Evolutionary conservation across 768 basidiomycete genomes (phyloP).

Genomic region (Polyporus arcularius): DNA sequence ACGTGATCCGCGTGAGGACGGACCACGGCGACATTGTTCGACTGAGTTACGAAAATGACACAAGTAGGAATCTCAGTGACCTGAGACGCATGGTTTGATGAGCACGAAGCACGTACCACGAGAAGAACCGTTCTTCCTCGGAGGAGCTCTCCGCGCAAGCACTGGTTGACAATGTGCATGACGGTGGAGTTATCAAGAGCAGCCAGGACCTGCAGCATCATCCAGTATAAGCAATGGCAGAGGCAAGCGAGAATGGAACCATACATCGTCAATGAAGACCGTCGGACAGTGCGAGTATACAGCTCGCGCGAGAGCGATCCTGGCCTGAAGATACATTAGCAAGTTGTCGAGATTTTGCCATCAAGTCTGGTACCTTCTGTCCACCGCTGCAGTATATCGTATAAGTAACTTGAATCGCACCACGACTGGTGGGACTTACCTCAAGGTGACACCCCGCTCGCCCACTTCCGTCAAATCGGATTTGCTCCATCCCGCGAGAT

Average conservation of each 20-base stretch:
- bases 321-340: conserved; percentile 27
- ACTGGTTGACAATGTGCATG: conserved; percentile 50
- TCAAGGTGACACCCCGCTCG: conserved; percentile 53
- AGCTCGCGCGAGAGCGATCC: conserved; percentile 58
- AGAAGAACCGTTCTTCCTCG: conserved; percentile 51
- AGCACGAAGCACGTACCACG: conserved; percentile 35
- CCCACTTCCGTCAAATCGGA: conserved; percentile 57
- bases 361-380: conserved; percentile 35
- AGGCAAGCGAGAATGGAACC: not conserved
- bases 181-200: conserved; percentile 56
- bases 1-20: conserved; percentile 56
- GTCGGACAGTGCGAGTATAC: conserved; percentile 62
- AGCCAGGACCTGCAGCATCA: conserved; percentile 38
- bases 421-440: conserved; percentile 19
- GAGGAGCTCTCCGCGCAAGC: conserved; percentile 49
- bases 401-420: not conserved
- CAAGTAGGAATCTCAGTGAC: not conserved
- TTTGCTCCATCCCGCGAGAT: conserved; percentile 47
- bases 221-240: not conserved
- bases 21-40: conserved; percentile 55
- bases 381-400: conserved; percentile 36
- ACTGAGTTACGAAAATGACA: conserved; percentile 29
- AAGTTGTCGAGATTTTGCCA: not conserved
- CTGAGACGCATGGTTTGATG: not conserved
- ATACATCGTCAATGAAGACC: conserved; percentile 73